Evolutionary conservation across 495 filamentous ascomycete genomes (phyloP), one percentile per base, ranked within the genome.

Genomic region (Penicillium nucicola): DNA sequence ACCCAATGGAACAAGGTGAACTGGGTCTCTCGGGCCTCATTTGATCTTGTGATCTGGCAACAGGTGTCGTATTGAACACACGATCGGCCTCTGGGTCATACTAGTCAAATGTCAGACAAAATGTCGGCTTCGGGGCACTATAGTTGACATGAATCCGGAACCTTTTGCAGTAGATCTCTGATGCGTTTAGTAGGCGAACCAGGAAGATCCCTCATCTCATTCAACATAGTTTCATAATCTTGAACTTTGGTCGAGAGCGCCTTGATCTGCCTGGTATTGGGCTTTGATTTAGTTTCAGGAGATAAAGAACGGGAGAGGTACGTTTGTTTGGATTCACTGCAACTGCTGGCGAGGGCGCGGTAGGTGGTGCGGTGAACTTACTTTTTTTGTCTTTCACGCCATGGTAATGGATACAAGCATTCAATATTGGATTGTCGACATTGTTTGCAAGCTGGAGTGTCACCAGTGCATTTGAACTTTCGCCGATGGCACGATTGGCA

Each of bases 401-500:
- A 79, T 17, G 74, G 75, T 32, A 79, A 70, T 4, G 69, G 72
- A 65, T 84, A 84, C 7, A 61, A 48, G 52, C 82, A 84, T 23
- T 12, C 23, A 17, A 74, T 54, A 36, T 65, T 64, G 37, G 77
- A 70, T 44, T 80, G 76, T 48, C 66, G 62, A 50, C 82, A 85
- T 58, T 81, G 76, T 44, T 70, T 66, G 58, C 82, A 85, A 15
- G 65, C 48, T 10, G 82, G 82, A 18, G 67, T 68, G 31, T 73
- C 73, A 23, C 81, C 81, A 51, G 71, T 79, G 60, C 80, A 83
- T 60, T 83, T 84, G 36, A 75, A 79, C 52, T 85, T 85, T 30
- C 86, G 72, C 55, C 84, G 79, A 28, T 84, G 67, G 66, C 86
- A 89, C 13, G 85, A 82, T 77, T 85, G 85, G 56, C 86, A 89